These are phyloP conservation scores for Boeremia exigua DNA, from an alignment of 2,329 filamentous ascomycete species.

Conservation along the genomic window DNA sequence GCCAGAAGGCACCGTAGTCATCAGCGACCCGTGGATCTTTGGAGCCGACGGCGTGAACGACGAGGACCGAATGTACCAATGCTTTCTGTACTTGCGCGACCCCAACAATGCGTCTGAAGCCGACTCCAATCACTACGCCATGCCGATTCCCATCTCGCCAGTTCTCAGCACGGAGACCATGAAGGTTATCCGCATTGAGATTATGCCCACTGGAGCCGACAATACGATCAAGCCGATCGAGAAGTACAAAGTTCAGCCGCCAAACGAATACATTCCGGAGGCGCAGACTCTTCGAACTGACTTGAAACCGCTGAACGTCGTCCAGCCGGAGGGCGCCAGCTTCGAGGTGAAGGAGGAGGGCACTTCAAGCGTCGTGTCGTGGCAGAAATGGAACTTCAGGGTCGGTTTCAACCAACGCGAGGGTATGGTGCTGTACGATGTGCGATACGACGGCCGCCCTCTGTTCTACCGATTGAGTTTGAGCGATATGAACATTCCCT, in stretches of 20 bases:
- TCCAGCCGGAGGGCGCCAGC: conserved; percentile 69
- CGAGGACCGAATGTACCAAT: conserved; percentile 62
- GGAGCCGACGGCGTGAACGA: conserved; percentile 58
- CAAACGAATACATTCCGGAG: conserved; percentile 72
- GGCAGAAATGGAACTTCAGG: conserved; percentile 76
- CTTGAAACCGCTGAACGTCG: conserved; percentile 67
- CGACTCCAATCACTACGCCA: conserved; percentile 74
- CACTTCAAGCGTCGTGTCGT: conserved; percentile 62
- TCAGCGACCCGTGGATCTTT: conserved; percentile 74
- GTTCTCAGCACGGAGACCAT: conserved; percentile 68
- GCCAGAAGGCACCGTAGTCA: conserved; percentile 62
- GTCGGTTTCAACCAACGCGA: conserved; percentile 74
- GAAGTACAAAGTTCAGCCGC: conserved; percentile 64
- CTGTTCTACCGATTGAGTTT: conserved; percentile 71
- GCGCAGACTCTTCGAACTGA: conserved; percentile 66
- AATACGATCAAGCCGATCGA: conserved; percentile 61
- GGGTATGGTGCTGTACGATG: conserved; percentile 71
- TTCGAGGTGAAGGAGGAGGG: conserved; percentile 61
- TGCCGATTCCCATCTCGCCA: conserved; percentile 70
- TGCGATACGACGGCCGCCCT: conserved; percentile 67
- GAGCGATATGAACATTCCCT: conserved; percentile 71
- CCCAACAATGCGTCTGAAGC: conserved; percentile 63
- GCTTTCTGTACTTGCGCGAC: conserved; percentile 71
- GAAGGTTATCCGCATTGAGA: conserved; percentile 72
- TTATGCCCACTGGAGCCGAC: conserved; percentile 71